phyloP scores from a whole-genome alignment of 345 rosid species.

The Syzygium jambos region DNA sequence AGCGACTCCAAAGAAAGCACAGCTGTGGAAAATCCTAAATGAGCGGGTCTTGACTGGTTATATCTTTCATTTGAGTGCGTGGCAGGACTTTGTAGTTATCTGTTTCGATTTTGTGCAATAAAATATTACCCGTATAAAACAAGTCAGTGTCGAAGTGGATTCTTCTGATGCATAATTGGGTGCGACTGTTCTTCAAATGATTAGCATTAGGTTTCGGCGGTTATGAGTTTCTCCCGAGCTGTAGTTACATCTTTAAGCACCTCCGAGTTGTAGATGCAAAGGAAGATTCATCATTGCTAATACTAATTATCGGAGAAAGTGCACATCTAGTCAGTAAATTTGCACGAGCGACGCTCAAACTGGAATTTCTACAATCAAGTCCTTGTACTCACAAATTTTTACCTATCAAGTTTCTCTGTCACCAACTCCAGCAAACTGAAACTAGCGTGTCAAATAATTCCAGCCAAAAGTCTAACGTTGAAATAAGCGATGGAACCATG shows the following conservation, averaged over 20 bases:
- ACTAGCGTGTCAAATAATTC: neutral
- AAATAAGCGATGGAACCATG: too few relatives aligned
- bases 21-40: neutral
- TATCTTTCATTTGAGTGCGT: neutral
- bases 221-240: neutral
- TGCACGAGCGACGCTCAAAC: neutral
- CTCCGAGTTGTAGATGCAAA: neutral
- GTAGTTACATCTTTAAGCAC: neutral
- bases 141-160: neutral
- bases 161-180: neutral
- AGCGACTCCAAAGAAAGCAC: neutral
- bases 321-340: neutral
- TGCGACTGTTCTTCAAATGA: neutral
- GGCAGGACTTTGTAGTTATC: neutral
- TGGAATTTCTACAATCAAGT: neutral
- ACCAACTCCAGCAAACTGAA: neutral
- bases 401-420: neutral
- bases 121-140: neutral
- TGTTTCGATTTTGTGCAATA: neutral
- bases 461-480: neutral
- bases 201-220: neutral
- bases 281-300: neutral
- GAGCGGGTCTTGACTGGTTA: neutral
- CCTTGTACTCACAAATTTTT: neutral
- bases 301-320: neutral